Base-by-base conservation (phyloP, 352 stramenopile genomes). In the Phytophthora macrochlamydospora region DNA sequence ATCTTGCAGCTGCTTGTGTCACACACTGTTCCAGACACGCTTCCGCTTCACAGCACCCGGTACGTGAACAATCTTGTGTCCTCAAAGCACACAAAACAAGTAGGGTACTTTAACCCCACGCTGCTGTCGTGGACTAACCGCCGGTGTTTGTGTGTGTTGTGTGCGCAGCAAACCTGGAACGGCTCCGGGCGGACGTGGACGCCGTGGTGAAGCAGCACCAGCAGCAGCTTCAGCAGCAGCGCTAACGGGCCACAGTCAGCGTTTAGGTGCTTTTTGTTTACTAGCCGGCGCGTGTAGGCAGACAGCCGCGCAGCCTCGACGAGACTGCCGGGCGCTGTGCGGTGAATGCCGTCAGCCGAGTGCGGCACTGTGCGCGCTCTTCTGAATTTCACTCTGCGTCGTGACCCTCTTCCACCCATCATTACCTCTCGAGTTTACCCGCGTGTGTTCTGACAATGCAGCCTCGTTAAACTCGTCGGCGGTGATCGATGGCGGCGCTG, bases 21-120 rank as follows among this genome's bases (percentile, higher is more conserved):
- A 95, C 76, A 95, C 87, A 49, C 78, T 90, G n/a, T 95, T 93
- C 76, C 85, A 93, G 71, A 95, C 85, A 24, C 87, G 87, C 42
- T 93, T 92, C 67, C 87, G 87, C 56, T 87, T 83, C 63, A 76
- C 71, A n/a, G 71, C 83, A 31, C 87, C 85, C 46, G 87, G 87
- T 93, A 65, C 57, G 84, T 78, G 46, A 7, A 24, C 48, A n/a
- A 35, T 46, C 24, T 31, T 40, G 31, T 51, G 2, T 35, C 6
- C 24, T 45, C 2, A 33, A 24, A 24, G 18, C 18, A 24, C 18
- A 24, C 18, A 24, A 24, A 24, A 24, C 18, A 24, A 24, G 18
- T 0, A 24, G 18, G 18, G 18, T 24, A 24, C 18, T 24, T 24
- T 24, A 24, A 24, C 18, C 9, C 9, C 30, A 8, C 12, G 8